phyloP scores from a whole-genome alignment of 1,284 basidiomycete genomes.

The Ceratobasidium sp. region DNA sequence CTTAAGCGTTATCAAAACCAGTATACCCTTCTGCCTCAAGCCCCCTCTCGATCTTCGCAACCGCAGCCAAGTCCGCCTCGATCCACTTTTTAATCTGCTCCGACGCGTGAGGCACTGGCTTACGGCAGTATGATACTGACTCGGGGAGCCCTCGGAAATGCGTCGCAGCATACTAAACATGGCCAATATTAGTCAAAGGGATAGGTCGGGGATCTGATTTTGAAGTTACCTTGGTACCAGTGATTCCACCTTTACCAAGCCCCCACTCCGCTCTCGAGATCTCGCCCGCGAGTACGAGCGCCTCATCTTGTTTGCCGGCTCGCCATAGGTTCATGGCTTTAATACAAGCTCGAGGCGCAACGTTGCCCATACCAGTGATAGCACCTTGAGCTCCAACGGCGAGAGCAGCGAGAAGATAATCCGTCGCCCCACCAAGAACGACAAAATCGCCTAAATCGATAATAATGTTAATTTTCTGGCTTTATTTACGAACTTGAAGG shows the following conservation, averaged over 20 bases:
- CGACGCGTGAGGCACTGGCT: conserved; percentile 37
- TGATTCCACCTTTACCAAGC: conserved; percentile 53
- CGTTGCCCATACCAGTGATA: conserved; percentile 57
- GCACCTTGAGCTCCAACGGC: conserved; percentile 52
- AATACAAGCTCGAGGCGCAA: conserved; percentile 53
- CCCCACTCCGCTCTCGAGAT: conserved; percentile 54
- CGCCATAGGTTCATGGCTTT: conserved; percentile 52
- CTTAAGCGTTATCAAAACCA: no score
- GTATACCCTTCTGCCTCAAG: conserved; percentile 17
- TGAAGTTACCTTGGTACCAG: conserved; percentile 54
- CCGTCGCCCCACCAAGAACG: conserved; percentile 56
- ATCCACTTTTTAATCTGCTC: conserved; percentile 28
- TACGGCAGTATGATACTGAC: conserved; percentile 18
- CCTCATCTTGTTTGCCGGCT: conserved; percentile 51
- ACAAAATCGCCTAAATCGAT: conserved; percentile 49
- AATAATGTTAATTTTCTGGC: neutral
- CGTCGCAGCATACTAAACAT: neutral
- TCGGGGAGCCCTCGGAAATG: conserved; percentile 18
- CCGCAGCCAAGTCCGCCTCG: neutral
- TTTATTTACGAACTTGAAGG: neutral
- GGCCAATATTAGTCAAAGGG: neutral
- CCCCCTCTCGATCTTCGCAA: neutral
- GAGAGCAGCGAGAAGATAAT: conserved; percentile 52
- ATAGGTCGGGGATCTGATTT: no score
- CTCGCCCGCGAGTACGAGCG: conserved; percentile 51